Evolutionary conservation across 176 grass and related monocot species (phyloP).

Genomic region (Zea mays): Zm-B73-REFERENCE-NAM-5.0 NC_050101.1:119619001-119619500

Average conservation of each 20-base stretch:
- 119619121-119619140: constrained; percentile 3
- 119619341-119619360: constrained; percentile 76
- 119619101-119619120: background rate
- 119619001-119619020: constrained; percentile 79
- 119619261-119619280: background rate
- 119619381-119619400: constrained; percentile 92
- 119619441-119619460: constrained; percentile 90
- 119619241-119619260: background rate
- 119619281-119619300: background rate
- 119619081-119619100: background rate
- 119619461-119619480: constrained; percentile 89
- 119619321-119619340: constrained; percentile 18
- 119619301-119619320: background rate
- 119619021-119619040: background rate
- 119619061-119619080: background rate
- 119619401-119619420: constrained; percentile 91
- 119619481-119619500: constrained; percentile 86
- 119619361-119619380: constrained; percentile 96
- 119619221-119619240: background rate
- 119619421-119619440: constrained; percentile 73
- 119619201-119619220: constrained; percentile 9
- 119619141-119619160: background rate
- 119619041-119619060: background rate
- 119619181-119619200: background rate
- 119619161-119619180: background rate